Percentiles rank a stretch among this genome's conserved stretches.
Conservation (phyloP, 192 early-diverging fungal genomes). For the Chytriomyces hyalinus region DNA sequence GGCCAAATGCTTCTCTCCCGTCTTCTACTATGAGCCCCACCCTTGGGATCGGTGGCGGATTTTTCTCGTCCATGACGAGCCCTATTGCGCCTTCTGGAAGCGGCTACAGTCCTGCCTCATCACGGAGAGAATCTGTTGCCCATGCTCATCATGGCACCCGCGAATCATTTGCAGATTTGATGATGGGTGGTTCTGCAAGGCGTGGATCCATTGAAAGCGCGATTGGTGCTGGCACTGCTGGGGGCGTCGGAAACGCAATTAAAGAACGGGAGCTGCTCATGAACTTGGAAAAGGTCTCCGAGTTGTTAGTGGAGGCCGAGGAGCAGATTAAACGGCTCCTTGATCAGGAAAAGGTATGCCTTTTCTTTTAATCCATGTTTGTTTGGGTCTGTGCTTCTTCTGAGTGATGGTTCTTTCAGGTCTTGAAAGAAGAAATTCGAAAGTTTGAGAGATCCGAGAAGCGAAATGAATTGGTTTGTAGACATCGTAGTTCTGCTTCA, state of each 20-base stretch:
- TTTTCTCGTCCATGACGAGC: slow-evolving; percentile 15
- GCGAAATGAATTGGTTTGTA: slow-evolving; percentile 58
- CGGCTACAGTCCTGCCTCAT: slow-evolving; percentile 10
- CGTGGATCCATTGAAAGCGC: neutral
- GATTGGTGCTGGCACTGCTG: neutral
- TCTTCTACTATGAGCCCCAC: neutral
- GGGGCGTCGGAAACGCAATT: neutral
- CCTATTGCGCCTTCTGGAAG: neutral
- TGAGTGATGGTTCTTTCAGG: slow-evolving; percentile 19
- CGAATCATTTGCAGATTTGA: slow-evolving; percentile 32
- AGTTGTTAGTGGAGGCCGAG: slow-evolving; percentile 36
- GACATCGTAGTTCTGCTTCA: neutral
- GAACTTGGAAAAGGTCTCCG: slow-evolving; percentile 33
- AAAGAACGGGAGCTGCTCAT: slow-evolving; percentile 33
- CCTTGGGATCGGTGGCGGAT: slow-evolving; percentile 14
- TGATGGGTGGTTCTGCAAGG: neutral
- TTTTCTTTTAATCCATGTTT: neutral
- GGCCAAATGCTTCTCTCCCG: neutral
- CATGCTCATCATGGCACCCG: neutral
- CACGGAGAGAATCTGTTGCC: slow-evolving; percentile 11
- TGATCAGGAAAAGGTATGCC: slow-evolving; percentile 22
- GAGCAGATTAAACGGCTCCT: slow-evolving; percentile 26
- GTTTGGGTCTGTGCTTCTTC: neutral
- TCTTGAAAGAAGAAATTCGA: slow-evolving; percentile 66
- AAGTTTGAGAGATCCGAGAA: slow-evolving; percentile 65